A percentile compares a stretch with the other conserved stretches of the same genome.
These are phyloP conservation scores for Podospora pseudocomata DNA, from an alignment of 495 filamentous ascomycete genomes.

Conservation along the genomic window DNA sequence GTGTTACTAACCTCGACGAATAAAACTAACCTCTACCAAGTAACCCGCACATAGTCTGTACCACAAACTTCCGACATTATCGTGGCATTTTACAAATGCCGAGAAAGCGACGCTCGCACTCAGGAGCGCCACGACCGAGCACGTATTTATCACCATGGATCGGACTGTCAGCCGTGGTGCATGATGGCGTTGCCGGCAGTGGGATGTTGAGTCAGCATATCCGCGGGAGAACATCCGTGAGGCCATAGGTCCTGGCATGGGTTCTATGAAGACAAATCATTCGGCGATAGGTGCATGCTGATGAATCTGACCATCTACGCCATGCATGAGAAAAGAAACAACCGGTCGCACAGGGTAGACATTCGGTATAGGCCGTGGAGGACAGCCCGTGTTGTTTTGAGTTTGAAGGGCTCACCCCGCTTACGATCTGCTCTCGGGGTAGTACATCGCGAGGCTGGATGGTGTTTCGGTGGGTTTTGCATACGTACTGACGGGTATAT, in stretches of 20 bases:
- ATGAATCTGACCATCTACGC: no score
- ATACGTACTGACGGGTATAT: neutral
- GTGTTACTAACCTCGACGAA: neutral
- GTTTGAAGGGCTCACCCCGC: neutral
- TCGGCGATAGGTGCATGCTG: neutral
- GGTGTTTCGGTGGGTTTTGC: neutral
- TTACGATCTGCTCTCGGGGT: neutral
- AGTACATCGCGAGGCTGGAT: neutral
- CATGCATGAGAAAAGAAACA: neutral
- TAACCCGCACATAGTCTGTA: neutral
- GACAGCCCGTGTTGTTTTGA: neutral
- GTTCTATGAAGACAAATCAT: constrained; percentile 11
- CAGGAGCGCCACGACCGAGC: neutral
- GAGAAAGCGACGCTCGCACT: neutral
- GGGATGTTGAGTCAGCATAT: neutral
- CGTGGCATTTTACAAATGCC: neutral
- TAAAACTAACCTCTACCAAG: neutral
- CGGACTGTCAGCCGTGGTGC: neutral
- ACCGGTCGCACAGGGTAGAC: neutral
- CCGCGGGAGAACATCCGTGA: neutral
- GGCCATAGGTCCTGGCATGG: neutral
- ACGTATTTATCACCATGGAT: neutral
- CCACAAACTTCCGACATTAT: neutral
- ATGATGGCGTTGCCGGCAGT: neutral
- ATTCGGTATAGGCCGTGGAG: neutral